phyloP scores from a whole-genome alignment of 1,284 basidiomycete genomes.

The Boletus mariae region DNA sequence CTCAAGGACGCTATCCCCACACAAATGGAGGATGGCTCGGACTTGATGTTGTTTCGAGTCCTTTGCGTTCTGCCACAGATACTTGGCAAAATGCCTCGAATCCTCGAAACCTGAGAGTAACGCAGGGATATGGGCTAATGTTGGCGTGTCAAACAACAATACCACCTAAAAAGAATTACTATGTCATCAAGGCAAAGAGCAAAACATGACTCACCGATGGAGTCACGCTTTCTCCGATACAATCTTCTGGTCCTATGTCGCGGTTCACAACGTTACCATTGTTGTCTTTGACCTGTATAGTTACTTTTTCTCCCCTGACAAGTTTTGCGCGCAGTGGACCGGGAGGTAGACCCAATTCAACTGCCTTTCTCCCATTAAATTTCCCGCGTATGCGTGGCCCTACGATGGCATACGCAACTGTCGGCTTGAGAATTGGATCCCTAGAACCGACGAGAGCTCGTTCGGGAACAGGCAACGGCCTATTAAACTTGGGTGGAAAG shows the following conservation, averaged over 20 bases:
- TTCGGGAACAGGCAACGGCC: constrained; percentile 23
- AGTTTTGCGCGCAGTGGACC: constrained; percentile 49
- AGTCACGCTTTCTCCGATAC: constrained; percentile 49
- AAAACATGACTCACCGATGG: constrained; percentile 40
- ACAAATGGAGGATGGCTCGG: constrained; percentile 62
- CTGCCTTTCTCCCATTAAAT: constrained; percentile 72
- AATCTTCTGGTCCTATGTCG: constrained; percentile 56
- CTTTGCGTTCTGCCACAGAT: constrained; percentile 43
- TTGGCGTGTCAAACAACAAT: constrained; percentile 62
- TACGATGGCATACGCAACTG: constrained; percentile 69
- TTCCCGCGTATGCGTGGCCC: constrained; percentile 83
- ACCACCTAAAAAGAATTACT: constrained; percentile 41
- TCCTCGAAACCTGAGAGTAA: constrained; percentile 53
- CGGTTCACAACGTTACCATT: constrained; percentile 36
- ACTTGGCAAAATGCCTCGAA: constrained; percentile 47
- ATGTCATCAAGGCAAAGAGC: background rate
- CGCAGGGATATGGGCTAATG: constrained; percentile 54
- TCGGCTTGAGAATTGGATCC: constrained; percentile 33
- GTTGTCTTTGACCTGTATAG: constrained; percentile 47
- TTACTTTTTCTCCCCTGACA: constrained; percentile 54
- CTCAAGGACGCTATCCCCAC: constrained; percentile 64
- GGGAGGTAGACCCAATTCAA: constrained; percentile 60
- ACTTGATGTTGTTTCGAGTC: constrained; percentile 46
- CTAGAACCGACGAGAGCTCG: constrained; percentile 18
- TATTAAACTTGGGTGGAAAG: constrained; percentile 16